A percentile compares a stretch with the other conserved stretches of the same genome.
Conservation (phyloP, 345 rosid genomes). For the Arabis hirsuta region DNA sequence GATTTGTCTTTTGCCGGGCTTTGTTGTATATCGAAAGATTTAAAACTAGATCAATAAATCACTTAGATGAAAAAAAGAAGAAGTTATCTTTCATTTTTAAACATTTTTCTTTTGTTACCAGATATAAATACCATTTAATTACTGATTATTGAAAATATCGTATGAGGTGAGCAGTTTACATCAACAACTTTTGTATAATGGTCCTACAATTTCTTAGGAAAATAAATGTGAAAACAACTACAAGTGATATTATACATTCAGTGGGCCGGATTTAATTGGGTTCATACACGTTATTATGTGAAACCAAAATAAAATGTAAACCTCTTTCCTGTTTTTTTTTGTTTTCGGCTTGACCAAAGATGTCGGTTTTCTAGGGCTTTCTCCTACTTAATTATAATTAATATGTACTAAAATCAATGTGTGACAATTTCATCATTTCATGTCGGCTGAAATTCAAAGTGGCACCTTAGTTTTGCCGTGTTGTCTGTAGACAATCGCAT, state of each 20-base stretch:
- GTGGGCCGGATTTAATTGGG: conserved; percentile 36
- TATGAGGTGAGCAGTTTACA: conserved; percentile 30
- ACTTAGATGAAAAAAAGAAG: no score
- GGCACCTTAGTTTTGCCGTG: conserved; percentile 35
- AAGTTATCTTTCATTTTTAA: no score
- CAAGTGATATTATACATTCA: conserved; percentile 22
- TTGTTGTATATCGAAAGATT: no score
- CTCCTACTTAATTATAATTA: conserved; percentile 12
- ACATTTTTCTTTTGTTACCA: background rate
- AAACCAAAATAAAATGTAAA: conserved; percentile 16
- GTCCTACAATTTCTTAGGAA: conserved; percentile 42
- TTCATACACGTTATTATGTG: conserved; percentile 34
- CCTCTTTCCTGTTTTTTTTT: background rate
- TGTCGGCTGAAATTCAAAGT: conserved; percentile 44
- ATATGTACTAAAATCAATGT: conserved; percentile 27
- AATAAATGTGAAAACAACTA: conserved; percentile 35
- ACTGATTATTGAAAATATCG: background rate
- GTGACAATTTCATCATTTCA: conserved; percentile 45
- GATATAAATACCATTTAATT: background rate
- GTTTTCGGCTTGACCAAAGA: conserved; percentile 29
- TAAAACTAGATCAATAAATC: no score
- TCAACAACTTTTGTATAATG: conserved; percentile 39
- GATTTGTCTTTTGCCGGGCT: no score
- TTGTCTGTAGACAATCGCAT: conserved; percentile 39
- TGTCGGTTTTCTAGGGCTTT: conserved; percentile 38